Conservation (phyloP, 768 basidiomycete species). For the Russula sp. region DNA sequence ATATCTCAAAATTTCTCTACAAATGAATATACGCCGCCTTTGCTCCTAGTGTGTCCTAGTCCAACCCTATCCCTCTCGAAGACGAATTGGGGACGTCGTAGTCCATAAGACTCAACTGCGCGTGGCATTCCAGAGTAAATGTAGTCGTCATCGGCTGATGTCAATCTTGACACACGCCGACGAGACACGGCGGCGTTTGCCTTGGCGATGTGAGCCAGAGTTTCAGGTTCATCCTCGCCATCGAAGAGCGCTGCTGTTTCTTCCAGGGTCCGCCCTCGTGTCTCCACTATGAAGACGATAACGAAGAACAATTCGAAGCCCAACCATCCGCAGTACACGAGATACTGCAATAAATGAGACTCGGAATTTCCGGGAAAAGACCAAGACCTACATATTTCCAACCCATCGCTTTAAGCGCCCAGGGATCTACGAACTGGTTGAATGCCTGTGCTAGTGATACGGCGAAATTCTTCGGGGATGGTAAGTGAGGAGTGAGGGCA, state of each 20-base stretch:
- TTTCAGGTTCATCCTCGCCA: slow-evolving; percentile 39
- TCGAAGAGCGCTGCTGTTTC: slow-evolving; percentile 71
- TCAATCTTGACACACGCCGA: background rate
- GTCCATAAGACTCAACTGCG: background rate
- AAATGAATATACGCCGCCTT: background rate
- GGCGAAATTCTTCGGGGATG: slow-evolving; percentile 42
- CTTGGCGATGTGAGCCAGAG: slow-evolving; percentile 40
- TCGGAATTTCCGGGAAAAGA: background rate
- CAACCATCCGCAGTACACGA: slow-evolving; percentile 61
- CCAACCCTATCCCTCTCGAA: background rate
- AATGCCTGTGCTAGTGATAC: slow-evolving; percentile 64
- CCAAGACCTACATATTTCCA: slow-evolving; percentile 34
- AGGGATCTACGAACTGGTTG: slow-evolving; percentile 75
- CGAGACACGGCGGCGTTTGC: slow-evolving; percentile 39
- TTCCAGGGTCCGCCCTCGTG: slow-evolving; percentile 61
- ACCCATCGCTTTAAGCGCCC: slow-evolving; percentile 47
- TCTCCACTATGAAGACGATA: slow-evolving; percentile 49
- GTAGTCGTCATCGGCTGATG: background rate
- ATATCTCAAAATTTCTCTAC: background rate
- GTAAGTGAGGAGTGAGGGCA: background rate
- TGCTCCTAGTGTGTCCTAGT: background rate
- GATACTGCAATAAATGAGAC: slow-evolving; percentile 33
- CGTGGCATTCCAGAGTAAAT: background rate
- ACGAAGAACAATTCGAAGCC: slow-evolving; percentile 54
- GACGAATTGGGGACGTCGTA: background rate